Base-by-base conservation (phyloP, 805 yeast genomes). In the Hanseniaspora lindneri region DNA sequence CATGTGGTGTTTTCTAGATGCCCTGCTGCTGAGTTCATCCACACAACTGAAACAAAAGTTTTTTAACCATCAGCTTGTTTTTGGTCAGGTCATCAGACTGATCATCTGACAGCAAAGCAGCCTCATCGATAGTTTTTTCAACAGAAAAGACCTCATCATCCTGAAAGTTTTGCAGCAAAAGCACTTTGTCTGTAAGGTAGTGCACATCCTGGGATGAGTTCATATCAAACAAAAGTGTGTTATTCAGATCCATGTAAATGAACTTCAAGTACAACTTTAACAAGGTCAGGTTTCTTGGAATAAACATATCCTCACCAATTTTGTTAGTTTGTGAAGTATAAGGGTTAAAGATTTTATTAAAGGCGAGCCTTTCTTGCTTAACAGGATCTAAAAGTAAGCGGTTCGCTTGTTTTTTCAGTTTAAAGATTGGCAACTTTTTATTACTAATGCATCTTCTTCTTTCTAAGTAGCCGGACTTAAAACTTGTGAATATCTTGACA, bases 281-380 rank as follows among this genome's bases (percentile, higher is more conserved):
- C 10, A 44, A 16, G 3, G 40, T 28, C 4, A 36, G 3, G 30
- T 44, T 44, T 37, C 48, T 36, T 3, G 48, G 40, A 3, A 44
- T 30, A 23, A 44, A 21, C 14, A 37, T 25, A n/a, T 44, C 28
- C 17, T 44, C 48, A 7, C 25, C 16, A 14, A 44, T 17, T 3
- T 27, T 19, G 2, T 29, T 14, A 19, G 32, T 23, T 17, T 24
- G 32, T 21, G 9, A 36, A 8, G 32, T 44, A 8, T 16, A 21
- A 14, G 48, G 48, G 17, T 36, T 29, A n/a, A 44, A 44, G 11
- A 44, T 30, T 21, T 24, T 36, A 21, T 44, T 44, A n/a, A 20
- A 44, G 3, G 4, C 10, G 20, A 44, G 23, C 13, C 39, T 36
- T 25, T 23, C 16, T 21, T 27, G 9, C 16, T 27, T n/a, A 13